Evolutionary conservation across 2,329 filamentous ascomycete genomes (phyloP), one percentile per base, ranked within the genome.

Genomic region (Colletotrichum sublineola): DNA sequence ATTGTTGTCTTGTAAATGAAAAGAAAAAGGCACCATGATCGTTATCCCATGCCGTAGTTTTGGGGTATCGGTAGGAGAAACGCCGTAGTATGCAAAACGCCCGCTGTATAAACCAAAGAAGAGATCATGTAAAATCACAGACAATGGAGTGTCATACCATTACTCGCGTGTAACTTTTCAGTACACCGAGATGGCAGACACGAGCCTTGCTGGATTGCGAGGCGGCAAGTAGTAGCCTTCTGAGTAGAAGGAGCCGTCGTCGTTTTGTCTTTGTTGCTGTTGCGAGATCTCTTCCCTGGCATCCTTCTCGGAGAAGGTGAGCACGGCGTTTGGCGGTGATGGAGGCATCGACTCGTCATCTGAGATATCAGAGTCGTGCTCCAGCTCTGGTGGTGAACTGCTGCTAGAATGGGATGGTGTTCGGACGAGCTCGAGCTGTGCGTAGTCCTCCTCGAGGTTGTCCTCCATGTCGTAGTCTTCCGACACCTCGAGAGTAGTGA

Each of bases 311-410:
- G 87, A 84, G 78, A 94, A 93, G 52, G 86, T 82, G 65, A 94
- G 83, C 46, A 86, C 80, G 38, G 87, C 80, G 31, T 86, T 84
- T 55, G 89, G 88, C 48, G 92, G 92, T 73, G 92, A 93, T 29
- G 91, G 92, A 9, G 93, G 93, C 89, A 94, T 90, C 60, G 86
- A 84, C 76, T 93, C 91, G 82, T 95, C 93, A 77, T 94, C 92
- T 69, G 90, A 91, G 2, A 89, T 91, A 74, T 92, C 92, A 44
- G 85, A 88, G 73, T 88, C 89, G 81, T 94, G 92, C 77, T 90
- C 85, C 70, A 94, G 89, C 80, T 94, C 92, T 11, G 93, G 93
- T 64, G 92, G 88, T 65, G 90, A 89, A 46, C 40, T 52, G 70
- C 60, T 64, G 77, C 82, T 88, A 78, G 86, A 85, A 82, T 91